Evolutionary conservation across 2,329 filamentous ascomycete genomes (phyloP), one percentile per base, ranked within the genome.

Genomic region (Epichloe baconii): DNA sequence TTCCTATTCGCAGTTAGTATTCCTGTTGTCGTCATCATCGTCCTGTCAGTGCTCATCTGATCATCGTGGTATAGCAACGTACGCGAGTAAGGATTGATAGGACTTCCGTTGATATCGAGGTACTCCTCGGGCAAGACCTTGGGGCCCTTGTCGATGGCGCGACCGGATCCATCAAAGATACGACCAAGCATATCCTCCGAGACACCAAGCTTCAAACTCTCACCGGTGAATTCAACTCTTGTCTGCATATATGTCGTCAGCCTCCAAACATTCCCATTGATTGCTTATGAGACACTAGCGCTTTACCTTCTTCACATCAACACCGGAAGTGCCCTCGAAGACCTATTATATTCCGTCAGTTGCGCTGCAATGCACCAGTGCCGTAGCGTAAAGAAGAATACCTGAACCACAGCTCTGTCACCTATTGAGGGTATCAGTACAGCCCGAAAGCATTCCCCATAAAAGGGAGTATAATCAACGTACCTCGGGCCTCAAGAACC

Each of bases 141-240:
- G 55, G 93, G 93, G 50, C 94, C 93, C 76, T 97, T 98, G 75
- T 98, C 93, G 69, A 98, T 98, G 61, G 94, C 87, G 70, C 91
- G 86, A 66, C 93, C 93, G 54, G 93, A 97, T 64, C 93, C 93
- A 75, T 98, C 90, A 67, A 98, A 98, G 70, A 97, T 89, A 75
- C 94, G 91, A 59, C 93, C 93, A 72, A 98, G 74, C 93, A 98
- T 98, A 76, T 98, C 93, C 74, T 98, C 94, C 49, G 93, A 97
- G 54, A 98, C 93, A 71, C 93, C 93, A 49, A 98, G 86, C 80
- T 97, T 97, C 75, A 98, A 76, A 75, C 88, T 97, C 74, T 96
- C 81, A 54, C 93, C 93, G 35, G 87, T 94, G 71, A 98, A 97
- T 69, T 98, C 88, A 69, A 98, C 91, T 78, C 86, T 94, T 51